phyloP scores from a whole-genome alignment of 208 protist genomes.

The Leishmania aethiopica region DNA sequence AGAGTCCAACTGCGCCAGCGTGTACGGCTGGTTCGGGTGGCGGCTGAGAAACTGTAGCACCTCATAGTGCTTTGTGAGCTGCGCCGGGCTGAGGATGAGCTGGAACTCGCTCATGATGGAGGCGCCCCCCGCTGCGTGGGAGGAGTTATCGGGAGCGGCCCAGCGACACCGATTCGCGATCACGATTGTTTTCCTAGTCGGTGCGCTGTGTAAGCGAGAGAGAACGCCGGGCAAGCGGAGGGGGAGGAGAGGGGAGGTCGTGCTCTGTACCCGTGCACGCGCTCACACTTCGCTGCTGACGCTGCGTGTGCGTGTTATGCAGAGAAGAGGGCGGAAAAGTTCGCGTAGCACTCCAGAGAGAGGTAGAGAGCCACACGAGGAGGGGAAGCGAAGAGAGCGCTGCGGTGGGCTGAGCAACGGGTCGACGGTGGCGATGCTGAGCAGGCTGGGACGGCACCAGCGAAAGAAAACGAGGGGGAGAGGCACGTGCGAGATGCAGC shows the following conservation, averaged over 20 bases:
- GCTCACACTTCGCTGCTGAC: not conserved
- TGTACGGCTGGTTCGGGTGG: constrained; percentile 70
- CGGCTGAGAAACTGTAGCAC: constrained; percentile 77
- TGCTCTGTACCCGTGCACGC: not conserved
- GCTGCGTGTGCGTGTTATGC: not conserved
- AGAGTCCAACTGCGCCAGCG: constrained; percentile 79
- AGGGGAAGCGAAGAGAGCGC: not conserved
- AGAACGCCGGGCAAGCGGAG: constrained; percentile 7
- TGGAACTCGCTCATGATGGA: constrained; percentile 72
- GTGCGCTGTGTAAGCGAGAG: not conserved
- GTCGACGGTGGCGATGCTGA: not conserved
- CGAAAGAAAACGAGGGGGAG: not conserved
- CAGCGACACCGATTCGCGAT: not conserved
- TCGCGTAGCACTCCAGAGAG: not conserved
- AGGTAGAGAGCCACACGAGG: not conserved
- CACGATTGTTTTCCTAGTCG: not conserved
- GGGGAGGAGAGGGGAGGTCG: not conserved
- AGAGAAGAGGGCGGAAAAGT: not conserved
- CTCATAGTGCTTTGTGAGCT: constrained; percentile 88
- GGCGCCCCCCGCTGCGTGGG: too few species aligned
- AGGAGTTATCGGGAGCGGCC: not conserved
- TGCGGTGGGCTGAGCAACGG: not conserved
- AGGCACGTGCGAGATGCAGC: not conserved
- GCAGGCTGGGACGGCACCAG: not conserved
- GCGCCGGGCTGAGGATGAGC: constrained; percentile 61